phyloP scores from a whole-genome alignment of 768 basidiomycete species.

The Podaxis carcinomalis region DNA sequence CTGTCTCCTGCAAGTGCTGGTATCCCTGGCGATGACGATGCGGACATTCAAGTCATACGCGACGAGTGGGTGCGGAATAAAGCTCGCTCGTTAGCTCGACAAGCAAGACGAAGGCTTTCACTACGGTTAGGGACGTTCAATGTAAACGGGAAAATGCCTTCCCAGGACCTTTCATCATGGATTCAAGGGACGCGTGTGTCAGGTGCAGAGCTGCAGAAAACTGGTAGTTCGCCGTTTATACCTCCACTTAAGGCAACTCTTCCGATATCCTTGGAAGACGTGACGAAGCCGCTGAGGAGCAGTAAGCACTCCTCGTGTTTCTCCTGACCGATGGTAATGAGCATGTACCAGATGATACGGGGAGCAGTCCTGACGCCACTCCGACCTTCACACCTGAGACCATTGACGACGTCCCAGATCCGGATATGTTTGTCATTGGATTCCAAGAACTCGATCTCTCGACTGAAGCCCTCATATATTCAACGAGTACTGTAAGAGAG shows the following conservation, averaged over 20 bases:
- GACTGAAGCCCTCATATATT: slow-evolving; percentile 72
- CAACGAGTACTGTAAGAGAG: slow-evolving; percentile 55
- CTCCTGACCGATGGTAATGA: background rate
- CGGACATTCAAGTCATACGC: slow-evolving; percentile 53
- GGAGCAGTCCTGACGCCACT: background rate
- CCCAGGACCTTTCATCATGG: slow-evolving; percentile 71
- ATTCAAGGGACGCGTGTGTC: slow-evolving; percentile 30
- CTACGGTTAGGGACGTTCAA: slow-evolving; percentile 80
- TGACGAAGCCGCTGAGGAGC: slow-evolving; percentile 21
- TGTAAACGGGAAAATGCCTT: slow-evolving; percentile 73
- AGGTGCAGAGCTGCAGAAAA: background rate
- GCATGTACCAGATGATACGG: background rate
- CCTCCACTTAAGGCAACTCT: slow-evolving; percentile 32
- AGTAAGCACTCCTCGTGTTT: slow-evolving; percentile 16
- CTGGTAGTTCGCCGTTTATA: slow-evolving; percentile 13
- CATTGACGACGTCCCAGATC: slow-evolving; percentile 27
- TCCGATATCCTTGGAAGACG: slow-evolving; percentile 30
- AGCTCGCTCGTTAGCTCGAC: slow-evolving; percentile 33
- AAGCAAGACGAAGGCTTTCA: slow-evolving; percentile 28
- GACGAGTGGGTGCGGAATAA: slow-evolving; percentile 59
- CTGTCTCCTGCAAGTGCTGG: slow-evolving; percentile 65
- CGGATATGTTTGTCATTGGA: slow-evolving; percentile 70
- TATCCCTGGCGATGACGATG: slow-evolving; percentile 51
- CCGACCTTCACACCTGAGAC: slow-evolving; percentile 6
- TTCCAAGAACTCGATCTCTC: slow-evolving; percentile 83